These are phyloP conservation scores for Candida sithepensis DNA, from an alignment of 805 yeast species.

Conservation along the genomic window DNA sequence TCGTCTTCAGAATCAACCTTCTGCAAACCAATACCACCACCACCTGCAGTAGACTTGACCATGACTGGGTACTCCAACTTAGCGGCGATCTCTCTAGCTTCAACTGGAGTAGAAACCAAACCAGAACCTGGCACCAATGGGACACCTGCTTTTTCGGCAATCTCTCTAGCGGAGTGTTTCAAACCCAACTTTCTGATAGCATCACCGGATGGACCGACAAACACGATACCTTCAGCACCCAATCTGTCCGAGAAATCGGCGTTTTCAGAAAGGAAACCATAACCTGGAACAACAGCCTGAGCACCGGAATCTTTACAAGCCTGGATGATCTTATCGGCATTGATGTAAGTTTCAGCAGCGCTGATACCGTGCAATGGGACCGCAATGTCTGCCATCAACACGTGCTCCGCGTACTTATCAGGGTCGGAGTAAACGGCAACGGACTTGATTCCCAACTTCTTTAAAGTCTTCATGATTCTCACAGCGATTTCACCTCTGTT, in stretches of 20 bases:
- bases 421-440: constrained; percentile 90
- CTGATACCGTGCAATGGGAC: constrained; percentile 75
- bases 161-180: constrained; percentile 94
- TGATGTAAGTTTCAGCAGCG: constrained; percentile 88
- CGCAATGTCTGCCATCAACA: constrained; percentile 74
- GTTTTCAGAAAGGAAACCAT: constrained; percentile 93
- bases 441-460: constrained; percentile 70
- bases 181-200: constrained; percentile 88
- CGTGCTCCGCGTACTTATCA: constrained; percentile 87
- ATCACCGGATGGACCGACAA: constrained; percentile 96
- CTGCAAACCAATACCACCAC: constrained; percentile 98
- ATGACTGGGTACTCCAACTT: constrained; percentile 82
- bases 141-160: constrained; percentile 87
- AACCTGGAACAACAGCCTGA: constrained; percentile 97
- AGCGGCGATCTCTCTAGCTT: constrained; percentile 73
- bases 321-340: constrained; percentile 75
- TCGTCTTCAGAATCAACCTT: constrained; percentile 83
- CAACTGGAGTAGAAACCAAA: constrained; percentile 63
- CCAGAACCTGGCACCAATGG: constrained; percentile 98
- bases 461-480: constrained; percentile 83
- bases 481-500: constrained; percentile 98
- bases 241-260: constrained; percentile 94
- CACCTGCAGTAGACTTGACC: constrained; percentile 98
- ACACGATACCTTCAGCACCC: constrained; percentile 75
- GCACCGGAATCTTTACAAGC: constrained; percentile 85